Evolutionary conservation across 371 early-diverging fungal genomes (phyloP), one percentile per base, ranked within the genome.

Genomic region (Nematocida displodere): DNA sequence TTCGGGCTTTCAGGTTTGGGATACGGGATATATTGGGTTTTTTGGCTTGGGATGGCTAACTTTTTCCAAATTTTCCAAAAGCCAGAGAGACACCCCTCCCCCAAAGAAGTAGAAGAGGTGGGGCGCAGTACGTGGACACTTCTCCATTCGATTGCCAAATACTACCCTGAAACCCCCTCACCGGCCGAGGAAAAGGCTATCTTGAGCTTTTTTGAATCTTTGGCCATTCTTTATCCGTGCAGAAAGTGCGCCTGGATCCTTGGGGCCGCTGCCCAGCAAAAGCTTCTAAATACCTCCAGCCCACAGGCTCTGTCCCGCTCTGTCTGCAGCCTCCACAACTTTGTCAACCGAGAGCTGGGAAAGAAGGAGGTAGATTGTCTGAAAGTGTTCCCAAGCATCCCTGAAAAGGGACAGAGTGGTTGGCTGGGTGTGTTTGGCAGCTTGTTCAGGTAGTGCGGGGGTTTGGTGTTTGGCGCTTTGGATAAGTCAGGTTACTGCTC

Each of bases 311-410:
- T 71, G 22, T 17, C 44, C 29, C 31, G 50, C 15, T 56, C 59
- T 58, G 15, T 71, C n/a, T 71, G 75, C 50, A 26, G 29, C 20
- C 49, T 71, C 37, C 75, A 71, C 36, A 71, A 71, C 29, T 71
- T 42, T 3, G 36, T 71, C 3, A 71, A 71, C 50, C 13, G n/a
- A 36, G 50, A 71, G 42, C 59, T 71, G 2, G 22, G 29, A 7
- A 71, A 71, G 54, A 58, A 58, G 0, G 11, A 13, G 33, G 37
- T 55, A 33, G 40, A 54, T 42, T 65, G 66, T 24, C 1, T n/a
- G n/a, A n/a, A n/a, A n/a, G n/a, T n/a, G n/a, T n/a, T n/a, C n/a
- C n/a, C n/a, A n/a, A n/a, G n/a, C n/a, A n/a, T n/a, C n/a, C n/a
- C n/a, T n/a, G n/a, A n/a, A n/a, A n/a, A n/a, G n/a, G n/a, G n/a